Conservation (phyloP, 345 rosid species). For the Boechera stricta region DNA sequence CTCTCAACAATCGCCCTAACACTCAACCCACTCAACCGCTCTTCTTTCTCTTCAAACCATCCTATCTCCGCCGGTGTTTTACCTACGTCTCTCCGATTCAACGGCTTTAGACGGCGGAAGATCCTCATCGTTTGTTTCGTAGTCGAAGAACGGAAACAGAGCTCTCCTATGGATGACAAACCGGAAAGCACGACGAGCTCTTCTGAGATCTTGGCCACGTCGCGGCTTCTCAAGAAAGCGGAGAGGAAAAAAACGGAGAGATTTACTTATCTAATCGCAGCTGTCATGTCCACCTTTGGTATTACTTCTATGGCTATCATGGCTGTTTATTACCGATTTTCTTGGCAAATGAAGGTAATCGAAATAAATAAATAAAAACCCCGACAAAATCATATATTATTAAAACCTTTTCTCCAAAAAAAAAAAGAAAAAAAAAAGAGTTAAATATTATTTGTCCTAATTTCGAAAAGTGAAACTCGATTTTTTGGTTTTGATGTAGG, state of each 20-base stretch:
- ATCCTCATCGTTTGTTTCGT: constrained; percentile 25
- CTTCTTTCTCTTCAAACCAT: constrained; percentile 7
- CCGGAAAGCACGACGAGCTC: constrained; percentile 10
- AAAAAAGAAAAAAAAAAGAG: no score
- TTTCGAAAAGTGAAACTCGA: background rate
- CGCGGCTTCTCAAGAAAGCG: constrained; percentile 49
- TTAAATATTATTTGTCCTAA: background rate
- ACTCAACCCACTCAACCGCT: constrained; percentile 30
- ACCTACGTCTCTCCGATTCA: constrained; percentile 20
- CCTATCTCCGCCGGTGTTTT: constrained; percentile 11
- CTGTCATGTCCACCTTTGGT: constrained; percentile 77
- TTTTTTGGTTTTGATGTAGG: constrained; percentile 42
- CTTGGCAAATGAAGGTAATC: constrained; percentile 81
- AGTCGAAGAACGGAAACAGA: constrained; percentile 4
- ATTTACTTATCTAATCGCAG: constrained; percentile 71
- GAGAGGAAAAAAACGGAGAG: constrained; percentile 71
- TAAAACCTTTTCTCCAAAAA: no score
- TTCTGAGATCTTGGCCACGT: constrained; percentile 30
- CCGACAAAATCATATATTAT: background rate
- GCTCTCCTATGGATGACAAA: constrained; percentile 27
- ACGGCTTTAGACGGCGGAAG: background rate
- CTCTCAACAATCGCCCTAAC: constrained; percentile 30
- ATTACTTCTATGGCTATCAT: constrained; percentile 71
- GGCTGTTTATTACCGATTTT: constrained; percentile 79
- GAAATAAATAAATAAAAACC: background rate